Evolutionary conservation across 1,284 basidiomycete genomes (phyloP).

Genomic region (Cutaneotrichosporon dermatis): DNA sequence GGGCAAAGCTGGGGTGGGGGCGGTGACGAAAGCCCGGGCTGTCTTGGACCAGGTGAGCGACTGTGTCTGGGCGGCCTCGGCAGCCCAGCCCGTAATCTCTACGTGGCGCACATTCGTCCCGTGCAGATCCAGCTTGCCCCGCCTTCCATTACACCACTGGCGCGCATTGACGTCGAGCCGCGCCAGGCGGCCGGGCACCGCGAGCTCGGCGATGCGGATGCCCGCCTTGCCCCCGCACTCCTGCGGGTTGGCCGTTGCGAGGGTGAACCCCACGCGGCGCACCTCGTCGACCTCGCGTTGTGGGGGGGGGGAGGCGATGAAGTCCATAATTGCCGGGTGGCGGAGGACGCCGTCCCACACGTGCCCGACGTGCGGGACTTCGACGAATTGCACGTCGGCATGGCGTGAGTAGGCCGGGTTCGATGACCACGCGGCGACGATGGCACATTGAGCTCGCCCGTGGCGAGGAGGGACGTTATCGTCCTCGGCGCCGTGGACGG

Average conservation of each 20-base stretch:
- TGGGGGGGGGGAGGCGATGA: conserved; percentile 26
- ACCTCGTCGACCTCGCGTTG: conserved; percentile 21
- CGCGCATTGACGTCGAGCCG: conserved; percentile 40
- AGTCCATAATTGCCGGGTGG: conserved; percentile 31
- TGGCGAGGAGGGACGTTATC: conserved; percentile 46
- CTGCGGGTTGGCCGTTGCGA: conserved; percentile 47
- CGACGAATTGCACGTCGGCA: conserved; percentile 27
- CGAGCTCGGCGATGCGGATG: conserved; percentile 46
- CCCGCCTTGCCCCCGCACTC: conserved; percentile 47
- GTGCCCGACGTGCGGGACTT: conserved; percentile 42
- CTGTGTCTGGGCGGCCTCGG: not conserved
- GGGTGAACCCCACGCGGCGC: conserved; percentile 36
- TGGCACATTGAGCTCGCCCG: conserved; percentile 28
- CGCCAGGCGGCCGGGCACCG: conserved; percentile 40
- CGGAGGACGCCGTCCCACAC: conserved; percentile 49
- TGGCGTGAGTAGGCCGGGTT: not conserved
- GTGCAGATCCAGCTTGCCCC: conserved; percentile 21
- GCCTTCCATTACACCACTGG: conserved; percentile 26
- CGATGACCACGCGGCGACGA: conserved; percentile 28
- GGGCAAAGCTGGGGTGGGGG: not conserved
- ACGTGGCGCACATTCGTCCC: conserved; percentile 36
- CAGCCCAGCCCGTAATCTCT: conserved; percentile 12
- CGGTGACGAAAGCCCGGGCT: not conserved
- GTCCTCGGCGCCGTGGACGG: conserved; percentile 66
- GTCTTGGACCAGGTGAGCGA: not conserved